Percentiles rank a stretch among this genome's conserved stretches.
Conservation (phyloP, 1,139 yeast species). For the Yamadazyma mexicana region DNA sequence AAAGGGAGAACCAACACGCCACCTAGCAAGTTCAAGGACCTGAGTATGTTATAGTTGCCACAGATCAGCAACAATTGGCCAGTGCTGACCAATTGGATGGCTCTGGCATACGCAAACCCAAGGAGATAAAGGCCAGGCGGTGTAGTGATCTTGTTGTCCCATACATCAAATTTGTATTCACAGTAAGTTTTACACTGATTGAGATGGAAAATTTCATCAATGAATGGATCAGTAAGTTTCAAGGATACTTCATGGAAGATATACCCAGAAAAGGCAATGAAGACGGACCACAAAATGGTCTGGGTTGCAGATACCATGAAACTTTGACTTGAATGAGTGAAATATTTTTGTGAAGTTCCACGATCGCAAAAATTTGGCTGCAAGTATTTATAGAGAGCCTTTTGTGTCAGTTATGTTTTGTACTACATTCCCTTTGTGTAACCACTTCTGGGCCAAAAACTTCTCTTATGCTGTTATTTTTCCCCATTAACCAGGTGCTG, state of each 20-base stretch:
- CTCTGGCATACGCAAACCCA: slow-evolving; percentile 51
- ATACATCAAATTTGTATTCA: slow-evolving; percentile 53
- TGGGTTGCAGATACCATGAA: background rate
- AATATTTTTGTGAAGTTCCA: too few relatives aligned
- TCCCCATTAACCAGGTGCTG: background rate
- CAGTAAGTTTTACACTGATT: slow-evolving; percentile 75
- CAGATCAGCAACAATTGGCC: slow-evolving; percentile 21
- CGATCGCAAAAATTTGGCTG: background rate
- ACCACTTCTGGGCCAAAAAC: too few relatives aligned
- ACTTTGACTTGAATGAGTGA: background rate
- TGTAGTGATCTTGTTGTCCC: slow-evolving; percentile 94
- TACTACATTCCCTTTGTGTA: too few relatives aligned
- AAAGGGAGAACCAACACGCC: slow-evolving; percentile 57
- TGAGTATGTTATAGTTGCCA: slow-evolving; percentile 41
- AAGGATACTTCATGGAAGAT: slow-evolving; percentile 18
- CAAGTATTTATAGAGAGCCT: background rate
- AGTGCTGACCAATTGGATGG: slow-evolving; percentile 18
- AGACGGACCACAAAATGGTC: background rate
- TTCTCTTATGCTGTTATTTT: too few relatives aligned
- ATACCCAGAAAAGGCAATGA: slow-evolving; percentile 15
- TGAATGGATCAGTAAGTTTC: slow-evolving; percentile 42
- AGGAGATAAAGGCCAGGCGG: slow-evolving; percentile 89
- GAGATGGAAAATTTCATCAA: slow-evolving; percentile 85
- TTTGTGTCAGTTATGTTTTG: background rate
- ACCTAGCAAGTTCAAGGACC: slow-evolving; percentile 65